A percentile compares a stretch with the other conserved stretches of the same genome.
phyloP scores from a whole-genome alignment of 2,329 filamentous ascomycete species.

The Microascus cirrosus region DNA sequence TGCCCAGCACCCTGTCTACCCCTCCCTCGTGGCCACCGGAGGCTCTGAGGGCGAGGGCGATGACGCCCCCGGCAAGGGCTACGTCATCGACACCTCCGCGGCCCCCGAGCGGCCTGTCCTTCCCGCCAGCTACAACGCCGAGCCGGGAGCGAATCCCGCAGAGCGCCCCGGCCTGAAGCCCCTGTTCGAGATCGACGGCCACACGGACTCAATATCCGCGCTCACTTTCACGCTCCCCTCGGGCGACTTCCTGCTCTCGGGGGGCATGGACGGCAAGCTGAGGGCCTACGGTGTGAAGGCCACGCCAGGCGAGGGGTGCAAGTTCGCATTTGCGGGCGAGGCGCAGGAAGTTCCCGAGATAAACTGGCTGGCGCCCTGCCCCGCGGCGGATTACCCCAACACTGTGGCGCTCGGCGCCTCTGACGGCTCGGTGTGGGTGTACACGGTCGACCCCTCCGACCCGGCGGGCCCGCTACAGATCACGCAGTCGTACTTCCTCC shows the following conservation, averaged over 20 bases:
- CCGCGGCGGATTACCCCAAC: conserved; percentile 60
- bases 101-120: conserved; percentile 55
- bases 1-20: conserved; percentile 75
- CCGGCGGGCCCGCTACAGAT: conserved; percentile 57
- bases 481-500: conserved; percentile 84
- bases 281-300: conserved; percentile 52
- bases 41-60: conserved; percentile 53
- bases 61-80: conserved; percentile 64
- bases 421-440: conserved; percentile 93
- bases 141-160: conserved; percentile 41
- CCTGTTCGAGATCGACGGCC: conserved; percentile 71
- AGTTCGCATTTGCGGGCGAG: conserved; percentile 58
- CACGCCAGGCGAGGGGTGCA: conserved; percentile 32
- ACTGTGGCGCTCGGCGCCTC: conserved; percentile 77
- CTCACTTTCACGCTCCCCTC: conserved; percentile 72
- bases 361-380: conserved; percentile 77
- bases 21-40: conserved; percentile 74
- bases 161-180: conserved; percentile 45
- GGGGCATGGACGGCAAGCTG: conserved; percentile 75
- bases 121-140: conserved; percentile 63
- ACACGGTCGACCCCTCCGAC: conserved; percentile 65
- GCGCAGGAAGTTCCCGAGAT: conserved; percentile 88
- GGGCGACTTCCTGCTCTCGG: conserved; percentile 78
- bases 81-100: conserved; percentile 67
- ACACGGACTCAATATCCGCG: conserved; percentile 83